Percentiles rank a stretch among this genome's conserved stretches.
Conservation (phyloP, 305 asterid genomes). For the Fraxinus platypoda region DNA sequence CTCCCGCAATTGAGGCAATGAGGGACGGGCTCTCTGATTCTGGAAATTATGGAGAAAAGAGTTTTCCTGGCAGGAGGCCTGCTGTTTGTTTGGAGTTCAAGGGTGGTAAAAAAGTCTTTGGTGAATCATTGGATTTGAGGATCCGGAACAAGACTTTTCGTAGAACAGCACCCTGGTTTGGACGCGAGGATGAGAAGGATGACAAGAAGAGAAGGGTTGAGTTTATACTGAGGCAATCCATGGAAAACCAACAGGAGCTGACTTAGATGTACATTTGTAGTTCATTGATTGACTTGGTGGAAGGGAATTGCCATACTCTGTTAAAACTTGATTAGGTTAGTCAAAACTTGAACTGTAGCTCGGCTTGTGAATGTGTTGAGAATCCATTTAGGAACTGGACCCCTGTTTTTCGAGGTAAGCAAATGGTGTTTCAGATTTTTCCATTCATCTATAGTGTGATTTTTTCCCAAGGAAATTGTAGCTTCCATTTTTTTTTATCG, state of each 20-base stretch:
- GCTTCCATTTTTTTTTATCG: conserved; percentile 3
- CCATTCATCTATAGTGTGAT: conserved; percentile 27
- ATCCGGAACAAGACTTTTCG: conserved; percentile 59
- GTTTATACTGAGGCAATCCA: conserved; percentile 76
- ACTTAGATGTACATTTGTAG: conserved; percentile 86
- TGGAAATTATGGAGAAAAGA: conserved; percentile 52
- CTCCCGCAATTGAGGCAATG: conserved; percentile 52
- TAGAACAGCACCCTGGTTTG: conserved; percentile 54
- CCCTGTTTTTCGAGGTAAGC: conserved; percentile 52
- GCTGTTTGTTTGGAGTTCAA: conserved; percentile 70
- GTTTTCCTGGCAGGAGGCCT: conserved; percentile 58
- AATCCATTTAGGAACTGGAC: conserved; percentile 42
- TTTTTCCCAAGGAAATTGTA: conserved; percentile 39
- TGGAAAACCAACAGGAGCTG: conserved; percentile 86
- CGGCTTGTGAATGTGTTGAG: conserved; percentile 57
- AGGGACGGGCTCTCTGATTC: conserved; percentile 47
- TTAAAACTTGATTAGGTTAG: conserved; percentile 61
- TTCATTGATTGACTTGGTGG: conserved; percentile 46
- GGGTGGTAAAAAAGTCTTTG: conserved; percentile 66
- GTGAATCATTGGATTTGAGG: conserved; percentile 85
- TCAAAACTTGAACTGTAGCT: conserved; percentile 44
- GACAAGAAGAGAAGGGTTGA: conserved; percentile 97
- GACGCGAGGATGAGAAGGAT: conserved; percentile 80
- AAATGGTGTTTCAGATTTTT: conserved; percentile 35
- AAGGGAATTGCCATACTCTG: conserved; percentile 31